Conservation (phyloP, 768 basidiomycete species). For the Auriscalpium microsporum region DNA sequence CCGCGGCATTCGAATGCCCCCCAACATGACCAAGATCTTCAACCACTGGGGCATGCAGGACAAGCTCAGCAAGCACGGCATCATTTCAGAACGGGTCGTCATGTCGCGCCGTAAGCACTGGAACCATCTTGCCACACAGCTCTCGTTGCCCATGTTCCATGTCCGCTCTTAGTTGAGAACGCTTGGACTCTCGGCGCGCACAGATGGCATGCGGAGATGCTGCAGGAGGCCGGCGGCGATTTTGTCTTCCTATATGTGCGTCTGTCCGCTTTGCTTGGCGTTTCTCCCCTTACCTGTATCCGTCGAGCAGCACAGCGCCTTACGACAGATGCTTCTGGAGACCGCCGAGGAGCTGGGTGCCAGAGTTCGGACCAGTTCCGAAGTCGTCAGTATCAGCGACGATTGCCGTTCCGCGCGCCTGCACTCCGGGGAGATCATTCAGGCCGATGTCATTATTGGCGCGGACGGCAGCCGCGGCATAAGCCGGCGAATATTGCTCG, state of each 20-base stretch:
- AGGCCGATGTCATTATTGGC: slow-evolving; percentile 28
- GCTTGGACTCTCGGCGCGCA: slow-evolving; percentile 22
- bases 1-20: slow-evolving; percentile 25
- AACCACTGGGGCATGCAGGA: slow-evolving; percentile 28
- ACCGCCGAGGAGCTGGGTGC: slow-evolving; percentile 21
- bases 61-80: slow-evolving; percentile 17
- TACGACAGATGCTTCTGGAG: slow-evolving; percentile 25
- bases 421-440: slow-evolving; percentile 22
- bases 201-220: slow-evolving; percentile 22
- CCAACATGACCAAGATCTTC: slow-evolving; percentile 30
- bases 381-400: slow-evolving; percentile 20
- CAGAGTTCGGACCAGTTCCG: slow-evolving; percentile 17
- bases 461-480: slow-evolving; percentile 27
- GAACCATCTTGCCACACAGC: background rate
- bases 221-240: slow-evolving; percentile 23
- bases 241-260: slow-evolving; percentile 25
- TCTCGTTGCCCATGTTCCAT: background rate
- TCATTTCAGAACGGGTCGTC: slow-evolving; percentile 15
- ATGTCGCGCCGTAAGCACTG: slow-evolving; percentile 18
- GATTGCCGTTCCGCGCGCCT: slow-evolving; percentile 20
- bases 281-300: background rate
- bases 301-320: slow-evolving; percentile 22
- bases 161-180: slow-evolving; percentile 4
- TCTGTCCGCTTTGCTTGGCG: background rate
- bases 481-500: slow-evolving; percentile 11